Evolutionary conservation across 306 rosid species (phyloP), one percentile per base, ranked within the genome.

Genomic region (Delonix regia): DNA sequence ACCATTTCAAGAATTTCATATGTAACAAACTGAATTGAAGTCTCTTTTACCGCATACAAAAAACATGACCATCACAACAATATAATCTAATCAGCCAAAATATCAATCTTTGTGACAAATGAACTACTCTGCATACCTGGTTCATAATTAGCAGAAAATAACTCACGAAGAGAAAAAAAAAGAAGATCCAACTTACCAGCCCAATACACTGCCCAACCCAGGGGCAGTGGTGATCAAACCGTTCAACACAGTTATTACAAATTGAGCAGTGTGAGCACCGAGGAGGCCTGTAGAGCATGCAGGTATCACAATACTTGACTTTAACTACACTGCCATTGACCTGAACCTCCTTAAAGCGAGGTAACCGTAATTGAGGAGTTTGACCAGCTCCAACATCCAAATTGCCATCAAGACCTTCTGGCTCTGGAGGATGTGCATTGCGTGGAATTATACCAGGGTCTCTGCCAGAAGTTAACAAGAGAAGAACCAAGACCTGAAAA

Each of bases 121-220:
- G 15, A 16, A 27, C 14, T 18, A 42, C 51, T 44, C 36, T 11
- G 51, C 24, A 38, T n/a, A 56, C 39, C 2, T 64, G 51, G 38
- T 77, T 73, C 21, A 38, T 38, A 60, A 28, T 38, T 28, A 63
- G 5, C 5, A 19, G 15, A 34, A 41, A 30, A 71, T 36, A 41
- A 53, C n/a, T 51, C 11, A 27, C 51, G 18, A 15, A 80, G 61
- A 73, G 55, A 61, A 69, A n/a, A n/a, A n/a, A n/a, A n/a, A n/a
- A n/a, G n/a, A 62, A 60, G 38, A 76, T 69, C 79, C 49, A 44
- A 86, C 95, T 42, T 86, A 94, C 99, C 90, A 89, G 90, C 53
- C 99, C 99, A 73, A 95, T 95, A 83, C 99, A 95, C 85, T 95
- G 99, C 25, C 99, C 99, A 69, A 95, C 97, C 99, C 99, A 95